Conservation (phyloP, 352 stramenopile species). For the Phytopythium boreale region DNA sequence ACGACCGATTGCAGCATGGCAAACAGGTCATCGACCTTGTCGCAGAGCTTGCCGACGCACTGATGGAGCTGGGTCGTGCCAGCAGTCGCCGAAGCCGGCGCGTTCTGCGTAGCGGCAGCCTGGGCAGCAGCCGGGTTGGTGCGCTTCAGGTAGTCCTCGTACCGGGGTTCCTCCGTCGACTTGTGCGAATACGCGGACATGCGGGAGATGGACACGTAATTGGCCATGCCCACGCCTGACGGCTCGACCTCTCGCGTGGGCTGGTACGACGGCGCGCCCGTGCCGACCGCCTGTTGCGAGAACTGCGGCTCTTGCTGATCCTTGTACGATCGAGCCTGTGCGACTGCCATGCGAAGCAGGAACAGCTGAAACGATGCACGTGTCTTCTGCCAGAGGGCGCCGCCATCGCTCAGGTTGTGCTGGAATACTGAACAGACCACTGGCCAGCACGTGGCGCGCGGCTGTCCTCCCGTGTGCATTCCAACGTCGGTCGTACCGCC, state of each 20-base stretch:
- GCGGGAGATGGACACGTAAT: conserved; percentile 64
- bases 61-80: not conserved
- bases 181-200: conserved; percentile 77
- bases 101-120: conserved; percentile 40
- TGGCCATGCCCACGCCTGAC: conserved; percentile 51
- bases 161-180: conserved; percentile 68
- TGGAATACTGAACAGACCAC: conserved; percentile 35
- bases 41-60: conserved; percentile 3
- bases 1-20: conserved; percentile 13
- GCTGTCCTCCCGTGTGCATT: conserved; percentile 36
- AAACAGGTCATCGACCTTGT: conserved; percentile 11
- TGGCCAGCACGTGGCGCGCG: conserved; percentile 52
- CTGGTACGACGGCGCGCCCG: conserved; percentile 68
- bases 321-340: too few relatives aligned
- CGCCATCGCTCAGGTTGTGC: conserved; percentile 29
- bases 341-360: not conserved
- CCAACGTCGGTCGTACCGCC: conserved; percentile 54
- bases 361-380: conserved; percentile 30
- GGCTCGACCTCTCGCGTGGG: conserved; percentile 59
- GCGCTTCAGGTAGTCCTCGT: conserved; percentile 79
- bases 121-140: conserved; percentile 53
- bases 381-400: conserved; percentile 32
- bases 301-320: not conserved
- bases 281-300: conserved; percentile 31
- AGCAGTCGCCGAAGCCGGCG: conserved; percentile 26